Evolutionary conservation across 495 filamentous ascomycete genomes (phyloP).

Genomic region (Hamigera avellanea): DNA sequence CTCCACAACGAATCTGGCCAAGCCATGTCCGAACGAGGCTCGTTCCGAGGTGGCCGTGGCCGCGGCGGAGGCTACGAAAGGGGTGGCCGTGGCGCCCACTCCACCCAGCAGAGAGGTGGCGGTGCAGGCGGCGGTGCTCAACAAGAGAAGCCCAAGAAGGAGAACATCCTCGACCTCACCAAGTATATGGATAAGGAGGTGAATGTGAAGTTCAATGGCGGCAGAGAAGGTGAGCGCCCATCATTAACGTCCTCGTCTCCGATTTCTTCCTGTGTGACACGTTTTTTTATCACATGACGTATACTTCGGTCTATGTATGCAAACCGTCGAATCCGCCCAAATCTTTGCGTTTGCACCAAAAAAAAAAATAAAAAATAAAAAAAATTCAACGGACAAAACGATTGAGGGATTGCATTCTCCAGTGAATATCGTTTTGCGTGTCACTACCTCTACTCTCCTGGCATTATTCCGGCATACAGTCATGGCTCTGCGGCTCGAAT

Average conservation of each 20-base stretch:
- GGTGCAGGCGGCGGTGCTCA: slow-evolving; percentile 32
- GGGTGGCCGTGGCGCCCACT: slow-evolving; percentile 27
- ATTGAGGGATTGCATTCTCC: too few relatives aligned
- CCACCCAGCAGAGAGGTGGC: slow-evolving; percentile 30
- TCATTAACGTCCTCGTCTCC: slow-evolving; percentile 2
- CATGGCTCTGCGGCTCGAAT: neutral
- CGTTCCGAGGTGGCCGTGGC: slow-evolving; percentile 45
- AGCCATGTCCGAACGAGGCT: slow-evolving; percentile 58
- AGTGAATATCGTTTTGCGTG: too few relatives aligned
- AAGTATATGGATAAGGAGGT: slow-evolving; percentile 97
- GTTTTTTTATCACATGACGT: too few relatives aligned
- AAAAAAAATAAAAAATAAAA: too few relatives aligned
- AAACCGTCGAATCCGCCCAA: too few relatives aligned
- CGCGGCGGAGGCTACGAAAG: slow-evolving; percentile 29
- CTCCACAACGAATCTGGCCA: slow-evolving; percentile 4
- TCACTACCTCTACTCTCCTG: too few relatives aligned
- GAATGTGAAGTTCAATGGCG: slow-evolving; percentile 91
- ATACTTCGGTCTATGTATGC: too few relatives aligned
- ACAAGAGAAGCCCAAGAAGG: slow-evolving; percentile 80
- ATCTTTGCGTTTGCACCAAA: too few relatives aligned
- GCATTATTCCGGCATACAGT: too few relatives aligned
- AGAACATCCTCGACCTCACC: slow-evolving; percentile 88
- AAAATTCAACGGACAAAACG: too few relatives aligned
- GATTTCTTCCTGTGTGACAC: neutral
- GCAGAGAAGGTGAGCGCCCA: slow-evolving; percentile 65